Percentiles rank a stretch among this genome's conserved stretches.
phyloP scores from a whole-genome alignment of 768 basidiomycete species.

The Sporobolomyces pararoseus region DNA sequence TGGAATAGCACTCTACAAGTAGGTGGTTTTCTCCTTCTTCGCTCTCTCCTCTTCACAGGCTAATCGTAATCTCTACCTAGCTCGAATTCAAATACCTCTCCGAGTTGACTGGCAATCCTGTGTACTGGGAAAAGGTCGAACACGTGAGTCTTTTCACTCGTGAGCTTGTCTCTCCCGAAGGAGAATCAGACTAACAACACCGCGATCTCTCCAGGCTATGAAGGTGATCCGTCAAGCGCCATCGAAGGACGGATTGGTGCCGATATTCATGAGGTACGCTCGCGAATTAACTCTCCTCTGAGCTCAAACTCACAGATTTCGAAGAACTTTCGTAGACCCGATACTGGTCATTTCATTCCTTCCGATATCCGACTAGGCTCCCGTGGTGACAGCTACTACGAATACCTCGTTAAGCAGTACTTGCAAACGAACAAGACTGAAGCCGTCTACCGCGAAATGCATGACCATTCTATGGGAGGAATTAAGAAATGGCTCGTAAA shows the following conservation, averaged over 20 bases:
- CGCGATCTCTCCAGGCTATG: slow-evolving; percentile 57
- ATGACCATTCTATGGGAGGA: slow-evolving; percentile 76
- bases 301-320: neutral
- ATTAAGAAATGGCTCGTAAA: slow-evolving; percentile 71
- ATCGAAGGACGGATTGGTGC: slow-evolving; percentile 68
- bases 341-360: slow-evolving; percentile 58
- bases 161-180: neutral
- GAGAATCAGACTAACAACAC: neutral
- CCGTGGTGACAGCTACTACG: slow-evolving; percentile 89
- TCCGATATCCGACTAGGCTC: slow-evolving; percentile 84
- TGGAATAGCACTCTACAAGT: slow-evolving; percentile 30
- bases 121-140: slow-evolving; percentile 78
- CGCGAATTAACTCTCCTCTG: neutral
- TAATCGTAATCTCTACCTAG: too few species aligned
- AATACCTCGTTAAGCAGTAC: slow-evolving; percentile 65
- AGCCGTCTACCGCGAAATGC: slow-evolving; percentile 78
- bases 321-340: slow-evolving; percentile 51
- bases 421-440: slow-evolving; percentile 71
- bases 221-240: slow-evolving; percentile 62
- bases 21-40: neutral
- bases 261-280: slow-evolving; percentile 76
- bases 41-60: neutral
- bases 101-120: slow-evolving; percentile 67
- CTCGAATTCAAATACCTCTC: slow-evolving; percentile 88
- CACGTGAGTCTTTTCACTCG: slow-evolving; percentile 52